Evolutionary conservation across 1,284 basidiomycete genomes (phyloP).

Genomic region (Testicularia cyperi): DNA sequence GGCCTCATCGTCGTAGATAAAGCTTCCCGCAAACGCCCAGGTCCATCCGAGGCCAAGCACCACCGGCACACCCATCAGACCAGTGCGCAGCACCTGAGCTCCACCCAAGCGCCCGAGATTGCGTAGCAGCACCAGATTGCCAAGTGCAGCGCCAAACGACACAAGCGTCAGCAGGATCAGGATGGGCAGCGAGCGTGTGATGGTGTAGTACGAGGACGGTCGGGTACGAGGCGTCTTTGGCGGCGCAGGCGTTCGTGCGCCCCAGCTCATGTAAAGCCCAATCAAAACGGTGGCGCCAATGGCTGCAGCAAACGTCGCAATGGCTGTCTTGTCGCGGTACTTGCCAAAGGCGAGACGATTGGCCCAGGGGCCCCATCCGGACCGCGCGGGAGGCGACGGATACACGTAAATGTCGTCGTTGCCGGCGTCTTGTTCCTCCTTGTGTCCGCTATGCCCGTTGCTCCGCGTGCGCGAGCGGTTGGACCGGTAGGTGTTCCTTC

Average conservation of each 20-base stretch:
- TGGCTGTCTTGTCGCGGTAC: slow-evolving; percentile 48
- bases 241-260: slow-evolving; percentile 17
- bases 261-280: slow-evolving; percentile 30
- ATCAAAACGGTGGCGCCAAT: slow-evolving; percentile 32
- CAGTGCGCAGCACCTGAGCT: slow-evolving; percentile 35
- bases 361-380: slow-evolving; percentile 41
- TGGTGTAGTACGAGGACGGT: slow-evolving; percentile 63
- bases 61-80: slow-evolving; percentile 66
- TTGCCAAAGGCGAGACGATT: slow-evolving; percentile 43
- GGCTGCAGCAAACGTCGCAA: slow-evolving; percentile 33
- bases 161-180: slow-evolving; percentile 74
- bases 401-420: slow-evolving; percentile 33
- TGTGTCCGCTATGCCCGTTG: background rate
- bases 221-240: slow-evolving; percentile 42
- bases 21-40: slow-evolving; percentile 86
- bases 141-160: slow-evolving; percentile 75
- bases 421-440: slow-evolving; percentile 6
- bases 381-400: slow-evolving; percentile 29
- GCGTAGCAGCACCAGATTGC: slow-evolving; percentile 63
- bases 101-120: slow-evolving; percentile 39
- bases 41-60: slow-evolving; percentile 77
- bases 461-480: slow-evolving; percentile 1
- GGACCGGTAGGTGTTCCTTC: slow-evolving; percentile 4
- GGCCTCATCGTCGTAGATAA: slow-evolving; percentile 74
- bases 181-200: slow-evolving; percentile 77